Evolutionary conservation across 192 early-diverging fungal genomes (phyloP).

Genomic region (Paraglomus occultum): DNA sequence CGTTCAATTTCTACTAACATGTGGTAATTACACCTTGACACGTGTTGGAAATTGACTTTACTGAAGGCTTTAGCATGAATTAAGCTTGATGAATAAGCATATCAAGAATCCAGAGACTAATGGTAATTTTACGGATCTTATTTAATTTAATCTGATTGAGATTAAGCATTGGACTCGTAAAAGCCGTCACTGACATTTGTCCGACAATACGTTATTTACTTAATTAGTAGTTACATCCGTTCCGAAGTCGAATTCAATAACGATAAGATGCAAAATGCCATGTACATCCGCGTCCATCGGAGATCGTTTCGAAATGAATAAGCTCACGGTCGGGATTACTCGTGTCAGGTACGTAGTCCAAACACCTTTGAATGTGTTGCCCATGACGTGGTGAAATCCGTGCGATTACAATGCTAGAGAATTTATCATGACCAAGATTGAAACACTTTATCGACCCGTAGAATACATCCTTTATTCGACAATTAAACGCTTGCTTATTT

Average conservation of each 20-base stretch:
- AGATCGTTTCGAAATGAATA: conserved; percentile 98
- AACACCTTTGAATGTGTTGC: background rate
- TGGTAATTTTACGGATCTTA: conserved; percentile 86
- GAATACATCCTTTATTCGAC: conserved; percentile 90
- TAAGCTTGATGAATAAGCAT: conserved; percentile 73
- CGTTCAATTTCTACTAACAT: too few relatives aligned
- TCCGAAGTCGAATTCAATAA: conserved; percentile 99
- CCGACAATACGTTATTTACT: background rate
- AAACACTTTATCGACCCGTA: conserved; percentile 97
- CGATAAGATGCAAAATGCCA: conserved; percentile 94
- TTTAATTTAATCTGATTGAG: conserved; percentile 97
- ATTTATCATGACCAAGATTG: conserved; percentile 99
- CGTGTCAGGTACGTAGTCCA: conserved; percentile 75
- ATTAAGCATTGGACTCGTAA: conserved; percentile 74
- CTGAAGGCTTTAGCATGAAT: too few relatives aligned
- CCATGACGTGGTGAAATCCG: background rate
- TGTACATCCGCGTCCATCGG: conserved; percentile 98
- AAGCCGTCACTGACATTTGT: conserved; percentile 22
- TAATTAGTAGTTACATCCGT: conserved; percentile 71
- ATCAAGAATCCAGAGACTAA: conserved; percentile 91
- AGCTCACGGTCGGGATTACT: conserved; percentile 87
- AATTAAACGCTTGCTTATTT: conserved; percentile 99
- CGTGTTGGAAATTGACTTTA: too few relatives aligned
- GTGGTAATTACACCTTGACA: too few relatives aligned
- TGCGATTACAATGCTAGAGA: conserved; percentile 54